A percentile compares a stretch with the other conserved stretches of the same genome.
Evolutionary conservation across 2,329 filamentous ascomycete species (phyloP).

Genomic region (Trichoderma sp.): DNA sequence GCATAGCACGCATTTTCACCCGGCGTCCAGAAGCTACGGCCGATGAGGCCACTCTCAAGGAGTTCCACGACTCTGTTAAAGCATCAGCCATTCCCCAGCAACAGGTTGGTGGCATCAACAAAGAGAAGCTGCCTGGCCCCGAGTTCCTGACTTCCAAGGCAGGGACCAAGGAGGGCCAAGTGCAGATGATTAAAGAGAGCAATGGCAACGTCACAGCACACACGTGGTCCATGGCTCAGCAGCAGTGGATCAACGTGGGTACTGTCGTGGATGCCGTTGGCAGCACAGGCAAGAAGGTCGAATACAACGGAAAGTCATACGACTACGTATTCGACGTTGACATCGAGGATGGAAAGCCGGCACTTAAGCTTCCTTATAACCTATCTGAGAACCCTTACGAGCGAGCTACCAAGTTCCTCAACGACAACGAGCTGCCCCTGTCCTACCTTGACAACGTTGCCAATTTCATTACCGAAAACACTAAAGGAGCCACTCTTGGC

Average conservation of each 20-base stretch:
- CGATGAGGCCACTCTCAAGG: slow-evolving; percentile 65
- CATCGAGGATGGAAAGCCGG: slow-evolving; percentile 90
- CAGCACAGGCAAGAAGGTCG: slow-evolving; percentile 76
- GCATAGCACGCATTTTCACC: slow-evolving; percentile 82
- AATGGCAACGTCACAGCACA: slow-evolving; percentile 85
- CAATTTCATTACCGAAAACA: slow-evolving; percentile 89
- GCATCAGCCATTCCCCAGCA: slow-evolving; percentile 86
- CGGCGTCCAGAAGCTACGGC: slow-evolving; percentile 71
- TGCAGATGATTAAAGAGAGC: slow-evolving; percentile 84
- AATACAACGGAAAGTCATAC: slow-evolving; percentile 83
- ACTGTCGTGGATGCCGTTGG: slow-evolving; percentile 89
- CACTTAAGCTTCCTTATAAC: slow-evolving; percentile 93
- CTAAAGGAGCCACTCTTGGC: slow-evolving; percentile 82
- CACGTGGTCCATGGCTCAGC: slow-evolving; percentile 74
- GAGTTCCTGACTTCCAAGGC: slow-evolving; percentile 81
- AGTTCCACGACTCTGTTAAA: slow-evolving; percentile 82
- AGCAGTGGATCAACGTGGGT: slow-evolving; percentile 86
- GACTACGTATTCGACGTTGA: slow-evolving; percentile 97
- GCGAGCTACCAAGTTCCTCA: slow-evolving; percentile 85
- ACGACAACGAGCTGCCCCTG: slow-evolving; percentile 84
- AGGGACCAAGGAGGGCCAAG: slow-evolving; percentile 95
- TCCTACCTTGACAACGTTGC: slow-evolving; percentile 89
- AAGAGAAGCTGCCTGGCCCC: slow-evolving; percentile 85
- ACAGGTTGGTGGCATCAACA: slow-evolving; percentile 81
- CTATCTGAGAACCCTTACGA: slow-evolving; percentile 91